phyloP scores from a whole-genome alignment of 192 early-diverging fungal species.

The Coemansia sp. region DNA sequence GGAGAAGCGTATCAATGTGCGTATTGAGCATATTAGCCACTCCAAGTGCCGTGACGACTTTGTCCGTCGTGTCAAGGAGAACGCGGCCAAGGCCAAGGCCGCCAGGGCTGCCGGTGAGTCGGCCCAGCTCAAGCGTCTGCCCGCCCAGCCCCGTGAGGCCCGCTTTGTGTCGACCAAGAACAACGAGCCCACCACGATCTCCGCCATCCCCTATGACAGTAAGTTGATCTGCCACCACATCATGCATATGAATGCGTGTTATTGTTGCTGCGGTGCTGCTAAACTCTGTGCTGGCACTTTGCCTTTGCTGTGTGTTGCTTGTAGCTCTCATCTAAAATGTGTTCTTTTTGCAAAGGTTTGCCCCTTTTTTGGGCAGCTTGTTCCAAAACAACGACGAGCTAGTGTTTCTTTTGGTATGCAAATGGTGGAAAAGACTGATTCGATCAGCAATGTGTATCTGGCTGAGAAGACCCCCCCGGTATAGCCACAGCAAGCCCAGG shows the following conservation, averaged over 20 bases:
- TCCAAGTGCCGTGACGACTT: slow-evolving; percentile 99
- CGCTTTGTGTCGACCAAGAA: slow-evolving; percentile 81
- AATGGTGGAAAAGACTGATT: no score
- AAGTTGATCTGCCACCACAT: slow-evolving; percentile 10
- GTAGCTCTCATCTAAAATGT: slow-evolving; percentile 46
- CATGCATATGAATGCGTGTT: not conserved
- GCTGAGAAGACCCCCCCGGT: no score
- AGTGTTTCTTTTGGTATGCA: no score
- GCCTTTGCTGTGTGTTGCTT: slow-evolving; percentile 3
- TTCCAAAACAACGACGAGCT: no score
- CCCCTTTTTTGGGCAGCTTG: no score
- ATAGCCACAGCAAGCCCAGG: no score
- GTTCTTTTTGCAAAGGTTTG: no score
- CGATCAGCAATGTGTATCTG: no score
- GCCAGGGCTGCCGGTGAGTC: slow-evolving; percentile 72
- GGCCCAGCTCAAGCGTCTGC: slow-evolving; percentile 85
- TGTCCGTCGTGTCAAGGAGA: slow-evolving; percentile 94
- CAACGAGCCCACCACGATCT: slow-evolving; percentile 89
- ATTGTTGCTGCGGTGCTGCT: no score
- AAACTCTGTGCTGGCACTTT: no score
- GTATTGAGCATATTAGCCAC: slow-evolving; percentile 99
- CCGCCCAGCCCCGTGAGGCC: slow-evolving; percentile 78
- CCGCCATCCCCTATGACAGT: slow-evolving; percentile 93
- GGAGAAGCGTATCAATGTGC: slow-evolving; percentile 98
- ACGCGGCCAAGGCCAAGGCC: slow-evolving; percentile 75